Base-by-base conservation (phyloP, 345 rosid species). In the Garcia nutans region DNA sequence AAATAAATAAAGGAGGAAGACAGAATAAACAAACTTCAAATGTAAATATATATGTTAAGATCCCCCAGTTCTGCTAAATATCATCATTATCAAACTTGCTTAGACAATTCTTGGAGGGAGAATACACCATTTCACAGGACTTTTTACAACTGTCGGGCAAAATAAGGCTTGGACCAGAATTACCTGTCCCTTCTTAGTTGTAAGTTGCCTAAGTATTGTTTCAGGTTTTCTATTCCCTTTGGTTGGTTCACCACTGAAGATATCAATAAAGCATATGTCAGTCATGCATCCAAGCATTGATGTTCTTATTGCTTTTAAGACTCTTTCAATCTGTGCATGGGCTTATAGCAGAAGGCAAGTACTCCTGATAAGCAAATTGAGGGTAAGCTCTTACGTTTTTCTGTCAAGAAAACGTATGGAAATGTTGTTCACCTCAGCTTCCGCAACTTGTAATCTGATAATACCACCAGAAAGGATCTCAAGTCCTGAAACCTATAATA, bases 111-210 rank as follows among this genome's bases (percentile, higher is more conserved):
- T 37, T 6, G 7, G 5, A 37, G 41, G 3, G 7, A 37, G 41
- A 37, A 37, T 37, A 37, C 41, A 37, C 41, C 41, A 47, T 11
- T 33, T 4, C 9, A 26, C 3, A 63, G 67, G 67, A 64, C 22
- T 31, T 64, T 19, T 64, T 47, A 11, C 50, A 47, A 37, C 1
- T 63, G 26, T 74, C 11, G 33, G 37, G 28, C 13, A 49, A 47
- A 45, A 13, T 16, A 28, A 59, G 56, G 55, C 22, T 49, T 31
- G 26, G 20, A 24, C 72, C 19, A 33, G 44, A 63, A 49, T 70
- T 76, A 93, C 99, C 98, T 93, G 99, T 47, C 98, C 98, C 82
- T 96, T 96, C 84, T 92, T 93, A 65, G 97, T 96, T 74, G 97
- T 93, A 70, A 96, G 97, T 77, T 96, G 95, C 77, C 97, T 82